These are phyloP conservation scores for Apiotrichum brassicae DNA, from an alignment of 1,284 basidiomycete species.

Conservation along the genomic window DNA sequence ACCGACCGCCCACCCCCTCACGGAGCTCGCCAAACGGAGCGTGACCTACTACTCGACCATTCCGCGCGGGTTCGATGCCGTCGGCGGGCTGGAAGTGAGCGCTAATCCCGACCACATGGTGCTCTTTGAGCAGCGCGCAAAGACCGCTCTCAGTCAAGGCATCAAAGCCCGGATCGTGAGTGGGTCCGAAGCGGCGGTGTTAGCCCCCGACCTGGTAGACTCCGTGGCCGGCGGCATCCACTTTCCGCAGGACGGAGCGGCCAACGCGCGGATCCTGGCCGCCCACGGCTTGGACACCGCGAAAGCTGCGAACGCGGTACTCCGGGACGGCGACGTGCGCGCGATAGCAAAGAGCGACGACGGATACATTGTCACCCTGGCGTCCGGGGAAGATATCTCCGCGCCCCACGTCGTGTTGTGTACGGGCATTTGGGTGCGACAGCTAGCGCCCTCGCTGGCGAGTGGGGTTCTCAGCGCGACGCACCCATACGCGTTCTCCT, in stretches of 20 bases:
- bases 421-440: conserved; percentile 27
- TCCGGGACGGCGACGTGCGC: conserved; percentile 13
- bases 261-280: conserved; percentile 16
- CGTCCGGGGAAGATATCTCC: neutral
- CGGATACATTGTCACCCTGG: neutral
- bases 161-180: conserved; percentile 10
- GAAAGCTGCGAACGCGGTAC: conserved; percentile 5
- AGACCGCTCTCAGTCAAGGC: conserved; percentile 6
- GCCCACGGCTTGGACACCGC: conserved; percentile 14
- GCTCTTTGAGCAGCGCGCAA: conserved; percentile 1
- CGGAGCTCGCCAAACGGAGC: conserved; percentile 21
- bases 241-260: conserved; percentile 23
- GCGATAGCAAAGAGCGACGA: neutral
- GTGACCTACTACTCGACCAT: conserved; percentile 16
- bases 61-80: conserved; percentile 17
- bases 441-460: conserved; percentile 15
- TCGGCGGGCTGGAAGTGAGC: conserved; percentile 22
- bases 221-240: conserved; percentile 1
- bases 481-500: conserved; percentile 24
- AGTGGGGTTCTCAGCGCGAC: conserved; percentile 16
- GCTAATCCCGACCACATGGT: neutral
- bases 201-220: conserved; percentile 16
- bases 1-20: conserved; percentile 4
- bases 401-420: conserved; percentile 17
- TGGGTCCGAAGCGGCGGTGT: conserved; percentile 3